Evolutionary conservation across 257 asterid genomes (phyloP).

Genomic region (Euphrasia confusa): DNA sequence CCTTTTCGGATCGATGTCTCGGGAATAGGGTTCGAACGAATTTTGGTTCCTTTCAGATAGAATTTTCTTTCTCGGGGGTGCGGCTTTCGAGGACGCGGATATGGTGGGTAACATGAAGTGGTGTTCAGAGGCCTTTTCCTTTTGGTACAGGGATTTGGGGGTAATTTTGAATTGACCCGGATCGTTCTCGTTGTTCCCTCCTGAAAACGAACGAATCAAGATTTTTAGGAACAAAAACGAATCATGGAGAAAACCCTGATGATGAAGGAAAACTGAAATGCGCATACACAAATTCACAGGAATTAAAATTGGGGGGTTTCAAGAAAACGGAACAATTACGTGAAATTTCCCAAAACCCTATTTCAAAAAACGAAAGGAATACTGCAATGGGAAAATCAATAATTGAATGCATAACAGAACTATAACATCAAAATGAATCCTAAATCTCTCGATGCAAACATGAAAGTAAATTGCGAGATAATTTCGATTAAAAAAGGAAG

Average conservation of each 20-base stretch:
- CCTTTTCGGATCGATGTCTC: slow-evolving; percentile 2
- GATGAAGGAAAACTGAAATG: not conserved
- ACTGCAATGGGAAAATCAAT: not conserved
- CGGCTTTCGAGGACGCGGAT: slow-evolving; percentile 57
- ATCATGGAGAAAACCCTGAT: slow-evolving; percentile 1
- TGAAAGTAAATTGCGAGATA: not conserved
- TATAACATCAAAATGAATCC: too few species aligned
- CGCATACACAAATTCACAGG: not conserved
- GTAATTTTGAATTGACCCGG: slow-evolving; percentile 23
- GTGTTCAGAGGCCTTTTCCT: slow-evolving; percentile 33
- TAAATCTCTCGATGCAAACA: too few species aligned
- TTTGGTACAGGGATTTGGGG: slow-evolving; percentile 32
- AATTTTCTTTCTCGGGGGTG: slow-evolving; percentile 46
- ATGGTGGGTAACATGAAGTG: slow-evolving; percentile 60
- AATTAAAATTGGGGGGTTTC: not conserved
- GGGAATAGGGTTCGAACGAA: slow-evolving; percentile 24
- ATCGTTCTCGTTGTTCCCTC: slow-evolving; percentile 61
- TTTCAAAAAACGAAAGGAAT: not conserved
- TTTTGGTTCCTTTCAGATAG: slow-evolving; percentile 47
- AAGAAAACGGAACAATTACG: not conserved
- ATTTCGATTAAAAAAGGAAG: not conserved
- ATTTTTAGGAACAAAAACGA: not conserved
- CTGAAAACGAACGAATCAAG: slow-evolving; percentile 30
- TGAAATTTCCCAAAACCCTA: not conserved
- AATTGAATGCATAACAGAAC: not conserved